These are phyloP conservation scores for Arxiozyma bovina DNA, from an alignment of 1,139 yeast species.

Conservation along the genomic window DNA sequence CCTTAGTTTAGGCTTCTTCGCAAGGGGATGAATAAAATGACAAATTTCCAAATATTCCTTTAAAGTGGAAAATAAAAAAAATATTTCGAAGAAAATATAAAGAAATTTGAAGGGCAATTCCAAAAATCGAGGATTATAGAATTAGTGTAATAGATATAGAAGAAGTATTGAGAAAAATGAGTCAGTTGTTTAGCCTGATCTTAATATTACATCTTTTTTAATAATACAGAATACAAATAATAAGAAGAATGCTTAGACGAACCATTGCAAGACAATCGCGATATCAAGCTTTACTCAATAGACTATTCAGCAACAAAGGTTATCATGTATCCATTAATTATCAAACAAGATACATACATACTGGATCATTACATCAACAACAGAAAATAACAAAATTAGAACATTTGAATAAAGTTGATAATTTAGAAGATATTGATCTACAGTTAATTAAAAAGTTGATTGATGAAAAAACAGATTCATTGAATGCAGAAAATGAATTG, in stretches of 20 bases:
- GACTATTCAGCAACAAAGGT: not conserved
- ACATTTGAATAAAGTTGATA: slow-evolving; percentile 25
- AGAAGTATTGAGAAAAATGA: no score
- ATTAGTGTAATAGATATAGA: no score
- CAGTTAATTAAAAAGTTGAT: slow-evolving; percentile 25
- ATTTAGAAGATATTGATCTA: slow-evolving; percentile 29
- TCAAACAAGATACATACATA: not conserved
- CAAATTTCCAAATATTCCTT: not conserved
- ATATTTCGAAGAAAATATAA: no score
- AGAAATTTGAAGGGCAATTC: no score
- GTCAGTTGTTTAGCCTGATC: no score
- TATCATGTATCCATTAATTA: not conserved
- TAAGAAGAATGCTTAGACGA: no score
- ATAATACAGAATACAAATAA: no score
- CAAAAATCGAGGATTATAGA: no score
- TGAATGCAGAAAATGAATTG: slow-evolving; percentile 25
- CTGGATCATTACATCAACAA: not conserved
- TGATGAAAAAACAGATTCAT: slow-evolving; percentile 25
- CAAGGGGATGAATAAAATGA: not conserved
- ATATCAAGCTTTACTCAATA: not conserved
- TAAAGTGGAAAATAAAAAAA: not conserved
- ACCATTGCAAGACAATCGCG: not conserved
- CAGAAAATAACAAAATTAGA: slow-evolving; percentile 19
- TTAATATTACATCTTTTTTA: not conserved
- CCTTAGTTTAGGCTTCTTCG: not conserved